A percentile compares a stretch with the other conserved stretches of the same genome.
Evolutionary conservation across 257 asterid genomes (phyloP).

Genomic region (Solanum sejunctum): DNA sequence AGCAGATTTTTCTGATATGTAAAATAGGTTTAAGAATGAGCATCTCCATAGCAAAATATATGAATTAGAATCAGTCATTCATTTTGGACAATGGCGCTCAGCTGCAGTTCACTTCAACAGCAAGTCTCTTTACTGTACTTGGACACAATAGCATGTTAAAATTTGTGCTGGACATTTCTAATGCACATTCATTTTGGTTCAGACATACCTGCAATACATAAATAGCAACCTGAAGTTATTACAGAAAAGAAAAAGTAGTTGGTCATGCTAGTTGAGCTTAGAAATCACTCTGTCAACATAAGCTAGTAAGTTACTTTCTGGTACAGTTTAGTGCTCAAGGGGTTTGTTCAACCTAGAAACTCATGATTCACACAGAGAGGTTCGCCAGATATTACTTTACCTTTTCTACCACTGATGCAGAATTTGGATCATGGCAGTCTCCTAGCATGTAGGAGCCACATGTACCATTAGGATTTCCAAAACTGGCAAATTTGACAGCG

Average conservation of each 20-base stretch:
- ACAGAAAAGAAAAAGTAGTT: neutral
- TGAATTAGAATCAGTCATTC: neutral
- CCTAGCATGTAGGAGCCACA: slow-evolving; percentile 50
- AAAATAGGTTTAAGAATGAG: neutral
- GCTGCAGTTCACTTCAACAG: slow-evolving; percentile 46
- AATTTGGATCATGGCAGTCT: slow-evolving; percentile 46
- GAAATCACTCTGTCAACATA: neutral
- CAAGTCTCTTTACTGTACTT: slow-evolving; percentile 31
- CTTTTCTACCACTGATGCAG: slow-evolving; percentile 33
- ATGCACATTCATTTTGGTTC: slow-evolving; percentile 28
- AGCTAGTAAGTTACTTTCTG: neutral
- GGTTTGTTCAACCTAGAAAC: neutral
- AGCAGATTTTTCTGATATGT: neutral
- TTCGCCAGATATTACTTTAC: slow-evolving; percentile 3
- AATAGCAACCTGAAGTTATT: neutral
- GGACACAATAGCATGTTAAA: slow-evolving; percentile 34
- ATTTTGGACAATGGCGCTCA: neutral
- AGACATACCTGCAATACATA: slow-evolving; percentile 43
- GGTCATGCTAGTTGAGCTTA: neutral
- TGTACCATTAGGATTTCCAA: slow-evolving; percentile 55
- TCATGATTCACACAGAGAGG: neutral
- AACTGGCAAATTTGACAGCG: slow-evolving; percentile 53
- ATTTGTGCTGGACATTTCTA: slow-evolving; percentile 21
- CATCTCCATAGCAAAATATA: neutral
- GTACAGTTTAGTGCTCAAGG: neutral